A percentile compares a stretch with the other conserved stretches of the same genome.
These are phyloP conservation scores for Ophiostoma sp. DNA, from an alignment of 2,329 filamentous ascomycete genomes.

Conservation along the genomic window DNA sequence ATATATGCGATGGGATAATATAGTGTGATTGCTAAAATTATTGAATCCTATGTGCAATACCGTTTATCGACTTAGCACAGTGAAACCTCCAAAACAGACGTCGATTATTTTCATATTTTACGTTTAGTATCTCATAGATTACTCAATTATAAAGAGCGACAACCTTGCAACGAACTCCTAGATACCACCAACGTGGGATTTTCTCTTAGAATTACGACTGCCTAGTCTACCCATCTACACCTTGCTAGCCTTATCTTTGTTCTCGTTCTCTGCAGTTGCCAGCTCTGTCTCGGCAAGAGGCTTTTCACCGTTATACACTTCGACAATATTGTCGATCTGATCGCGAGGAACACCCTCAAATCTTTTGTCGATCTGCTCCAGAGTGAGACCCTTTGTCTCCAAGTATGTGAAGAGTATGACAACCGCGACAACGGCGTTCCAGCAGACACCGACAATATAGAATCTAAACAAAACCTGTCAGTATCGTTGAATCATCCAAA, in stretches of 20 bases:
- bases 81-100: too few species aligned
- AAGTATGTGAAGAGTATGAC: not conserved
- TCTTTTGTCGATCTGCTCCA: not conserved
- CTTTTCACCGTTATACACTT: not conserved
- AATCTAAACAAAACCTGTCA: not conserved
- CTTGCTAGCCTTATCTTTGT: not conserved
- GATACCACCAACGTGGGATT: too few species aligned
- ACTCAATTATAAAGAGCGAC: too few species aligned
- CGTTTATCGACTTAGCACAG: too few species aligned
- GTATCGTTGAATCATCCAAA: not conserved
- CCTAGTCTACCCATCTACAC: not conserved
- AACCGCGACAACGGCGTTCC: not conserved
- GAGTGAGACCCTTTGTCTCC: not conserved
- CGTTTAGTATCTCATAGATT: too few species aligned
- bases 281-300: not conserved
- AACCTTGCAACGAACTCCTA: too few species aligned
- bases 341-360: not conserved
- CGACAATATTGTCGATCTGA: not conserved
- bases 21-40: too few species aligned
- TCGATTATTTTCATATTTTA: too few species aligned
- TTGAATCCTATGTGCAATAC: too few species aligned
- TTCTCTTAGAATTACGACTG: too few species aligned
- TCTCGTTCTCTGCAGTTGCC: not conserved
- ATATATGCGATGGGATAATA: too few species aligned
- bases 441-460: not conserved